phyloP scores from a whole-genome alignment of 176 grass and related monocot species.

The Rhynchospora tenuis region DNA sequence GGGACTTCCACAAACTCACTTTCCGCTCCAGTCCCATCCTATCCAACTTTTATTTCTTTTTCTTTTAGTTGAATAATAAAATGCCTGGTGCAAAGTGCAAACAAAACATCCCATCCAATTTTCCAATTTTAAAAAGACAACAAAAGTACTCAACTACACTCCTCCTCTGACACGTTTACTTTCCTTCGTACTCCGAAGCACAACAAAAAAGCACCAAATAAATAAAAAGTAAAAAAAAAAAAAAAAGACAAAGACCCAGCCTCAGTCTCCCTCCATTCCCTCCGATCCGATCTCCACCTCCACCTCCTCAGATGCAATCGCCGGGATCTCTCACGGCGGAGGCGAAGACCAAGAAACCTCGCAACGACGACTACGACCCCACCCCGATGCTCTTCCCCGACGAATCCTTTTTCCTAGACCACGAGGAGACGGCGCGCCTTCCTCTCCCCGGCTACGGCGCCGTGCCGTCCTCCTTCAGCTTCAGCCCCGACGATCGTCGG shows the following conservation, averaged over 20 bases:
- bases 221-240: background rate
- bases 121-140: background rate
- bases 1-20: background rate
- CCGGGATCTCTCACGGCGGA: slow-evolving; percentile 35
- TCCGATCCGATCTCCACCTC: background rate
- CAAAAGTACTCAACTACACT: background rate
- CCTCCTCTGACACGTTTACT: background rate
- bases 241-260: background rate
- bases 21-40: background rate
- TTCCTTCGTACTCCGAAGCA: background rate
- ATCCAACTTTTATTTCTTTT: background rate
- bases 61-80: too few species aligned
- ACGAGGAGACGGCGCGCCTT: slow-evolving; percentile 85
- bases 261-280: background rate
- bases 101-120: background rate
- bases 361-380: slow-evolving; percentile 53
- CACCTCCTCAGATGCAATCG: slow-evolving; percentile 60
- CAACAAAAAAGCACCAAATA: background rate
- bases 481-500: slow-evolving; percentile 80
- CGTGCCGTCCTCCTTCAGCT: slow-evolving; percentile 61
- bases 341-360: slow-evolving; percentile 58
- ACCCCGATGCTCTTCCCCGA: slow-evolving; percentile 64
- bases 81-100: too few species aligned
- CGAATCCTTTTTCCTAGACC: slow-evolving; percentile 24
- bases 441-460: slow-evolving; percentile 74